These are phyloP conservation scores for Platismatia glauca DNA, from an alignment of 495 filamentous ascomycete species.

Conservation along the genomic window DNA sequence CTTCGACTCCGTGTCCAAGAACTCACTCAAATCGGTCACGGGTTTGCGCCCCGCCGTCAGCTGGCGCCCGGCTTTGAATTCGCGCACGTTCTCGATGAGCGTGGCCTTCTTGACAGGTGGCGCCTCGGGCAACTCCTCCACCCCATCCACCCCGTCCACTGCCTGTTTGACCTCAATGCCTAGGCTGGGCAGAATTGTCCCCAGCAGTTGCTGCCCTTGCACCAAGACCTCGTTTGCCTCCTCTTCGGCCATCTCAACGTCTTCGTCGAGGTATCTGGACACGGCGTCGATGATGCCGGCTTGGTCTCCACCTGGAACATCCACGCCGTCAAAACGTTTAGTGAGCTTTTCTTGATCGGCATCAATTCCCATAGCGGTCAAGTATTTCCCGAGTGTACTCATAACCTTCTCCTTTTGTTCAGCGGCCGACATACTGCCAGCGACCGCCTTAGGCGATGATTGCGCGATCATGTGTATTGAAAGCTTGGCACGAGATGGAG, in stretches of 20 bases:
- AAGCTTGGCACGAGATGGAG: slow-evolving; percentile 65
- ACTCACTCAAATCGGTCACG: slow-evolving; percentile 67
- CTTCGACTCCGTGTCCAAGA: slow-evolving; percentile 72
- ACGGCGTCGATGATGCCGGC: slow-evolving; percentile 38
- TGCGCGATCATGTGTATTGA: slow-evolving; percentile 78
- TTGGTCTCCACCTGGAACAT: slow-evolving; percentile 37
- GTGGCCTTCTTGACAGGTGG: slow-evolving; percentile 30
- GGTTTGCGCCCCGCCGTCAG: slow-evolving; percentile 62
- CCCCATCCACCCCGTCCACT: slow-evolving; percentile 25
- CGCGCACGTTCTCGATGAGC: slow-evolving; percentile 62
- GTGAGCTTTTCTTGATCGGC: slow-evolving; percentile 37
- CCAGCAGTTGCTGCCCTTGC: slow-evolving; percentile 38
- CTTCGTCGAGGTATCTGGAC: slow-evolving; percentile 41
- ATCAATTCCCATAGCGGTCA: slow-evolving; percentile 42
- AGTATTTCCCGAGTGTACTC: slow-evolving; percentile 39
- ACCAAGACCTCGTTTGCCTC: slow-evolving; percentile 37
- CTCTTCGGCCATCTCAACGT: slow-evolving; percentile 36
- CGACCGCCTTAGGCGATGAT: slow-evolving; percentile 36
- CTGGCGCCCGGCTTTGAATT: slow-evolving; percentile 63
- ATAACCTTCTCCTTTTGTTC: slow-evolving; percentile 50
- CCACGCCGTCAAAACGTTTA: slow-evolving; percentile 38
- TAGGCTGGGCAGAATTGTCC: slow-evolving; percentile 27
- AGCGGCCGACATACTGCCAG: slow-evolving; percentile 28
- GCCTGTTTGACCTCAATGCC: slow-evolving; percentile 28
- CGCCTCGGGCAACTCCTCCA: slow-evolving; percentile 17